Evolutionary conservation across 78 protist species (phyloP).

Genomic region (Polysphondylium violaceum): DNA sequence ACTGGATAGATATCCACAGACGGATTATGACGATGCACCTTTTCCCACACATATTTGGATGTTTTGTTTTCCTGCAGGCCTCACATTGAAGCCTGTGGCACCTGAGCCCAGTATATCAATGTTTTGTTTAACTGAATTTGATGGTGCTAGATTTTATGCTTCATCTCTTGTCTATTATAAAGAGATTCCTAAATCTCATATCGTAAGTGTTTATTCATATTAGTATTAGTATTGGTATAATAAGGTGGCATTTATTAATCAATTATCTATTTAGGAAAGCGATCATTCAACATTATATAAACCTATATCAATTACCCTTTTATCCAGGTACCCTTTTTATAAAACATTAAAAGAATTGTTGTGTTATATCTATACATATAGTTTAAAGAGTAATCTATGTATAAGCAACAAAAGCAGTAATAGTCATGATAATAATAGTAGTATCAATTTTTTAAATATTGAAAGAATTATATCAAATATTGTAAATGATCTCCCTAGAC

Average conservation of each 20-base stretch:
- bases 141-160: conserved; percentile 73
- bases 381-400: neutral
- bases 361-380: conserved; percentile 50
- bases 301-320: conserved; percentile 71
- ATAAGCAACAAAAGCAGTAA: conserved; percentile 7
- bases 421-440: no score
- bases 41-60: conserved; percentile 73
- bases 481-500: conserved; percentile 66
- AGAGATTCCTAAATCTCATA: conserved; percentile 37
- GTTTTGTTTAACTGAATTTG: conserved; percentile 70
- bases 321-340: conserved; percentile 74
- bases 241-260: neutral
- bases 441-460: no score
- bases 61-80: conserved; percentile 82
- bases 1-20: conserved; percentile 47
- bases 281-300: conserved; percentile 21
- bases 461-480: conserved; percentile 79
- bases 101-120: conserved; percentile 56
- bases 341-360: conserved; percentile 38
- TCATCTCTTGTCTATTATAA: conserved; percentile 55
- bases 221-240: no score
- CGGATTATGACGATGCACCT: conserved; percentile 25
- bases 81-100: conserved; percentile 1
- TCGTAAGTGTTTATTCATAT: conserved; percentile 34
- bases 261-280: neutral